Evolutionary conservation across 31 red algal genomes (phyloP).

Genomic region (Odonthalia washingtoniensis): DNA sequence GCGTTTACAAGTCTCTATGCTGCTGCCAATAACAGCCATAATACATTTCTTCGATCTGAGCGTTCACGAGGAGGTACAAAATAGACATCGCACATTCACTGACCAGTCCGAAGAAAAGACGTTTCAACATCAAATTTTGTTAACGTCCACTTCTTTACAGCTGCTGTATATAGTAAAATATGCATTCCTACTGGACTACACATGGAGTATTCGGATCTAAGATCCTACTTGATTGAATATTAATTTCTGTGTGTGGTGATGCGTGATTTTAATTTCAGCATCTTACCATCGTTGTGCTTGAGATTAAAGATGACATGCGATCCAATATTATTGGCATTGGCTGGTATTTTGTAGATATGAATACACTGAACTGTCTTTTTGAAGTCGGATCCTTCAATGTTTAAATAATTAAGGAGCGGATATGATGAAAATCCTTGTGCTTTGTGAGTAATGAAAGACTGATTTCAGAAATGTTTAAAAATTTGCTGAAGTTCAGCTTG

Average conservation of each 20-base stretch:
- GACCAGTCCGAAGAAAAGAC: too few species aligned
- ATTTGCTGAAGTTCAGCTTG: not conserved
- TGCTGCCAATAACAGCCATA: slow-evolving; percentile 30
- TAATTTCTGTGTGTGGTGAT: too few species aligned
- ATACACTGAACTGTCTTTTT: not conserved
- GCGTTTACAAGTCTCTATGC: not conserved
- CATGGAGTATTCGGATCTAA: too few species aligned
- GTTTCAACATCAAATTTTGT: too few species aligned
- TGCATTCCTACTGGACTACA: too few species aligned
- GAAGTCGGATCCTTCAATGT: not conserved
- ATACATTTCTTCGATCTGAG: not conserved
- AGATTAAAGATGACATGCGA: slow-evolving; percentile 27
- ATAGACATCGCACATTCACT: not conserved
- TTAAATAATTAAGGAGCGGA: not conserved
- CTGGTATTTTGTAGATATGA: not conserved
- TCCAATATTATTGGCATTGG: slow-evolving; percentile 30
- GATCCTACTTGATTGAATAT: not conserved
- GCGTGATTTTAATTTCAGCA: not conserved
- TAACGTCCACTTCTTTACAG: not conserved
- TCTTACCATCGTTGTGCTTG: not conserved
- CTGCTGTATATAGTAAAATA: too few species aligned
- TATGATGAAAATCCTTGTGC: not conserved
- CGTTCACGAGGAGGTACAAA: slow-evolving; percentile 22
- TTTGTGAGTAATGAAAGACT: not conserved
- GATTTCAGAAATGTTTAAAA: not conserved